Conservation (phyloP, 441 rosid genomes). For the Syzygium syzygioides region DNA sequence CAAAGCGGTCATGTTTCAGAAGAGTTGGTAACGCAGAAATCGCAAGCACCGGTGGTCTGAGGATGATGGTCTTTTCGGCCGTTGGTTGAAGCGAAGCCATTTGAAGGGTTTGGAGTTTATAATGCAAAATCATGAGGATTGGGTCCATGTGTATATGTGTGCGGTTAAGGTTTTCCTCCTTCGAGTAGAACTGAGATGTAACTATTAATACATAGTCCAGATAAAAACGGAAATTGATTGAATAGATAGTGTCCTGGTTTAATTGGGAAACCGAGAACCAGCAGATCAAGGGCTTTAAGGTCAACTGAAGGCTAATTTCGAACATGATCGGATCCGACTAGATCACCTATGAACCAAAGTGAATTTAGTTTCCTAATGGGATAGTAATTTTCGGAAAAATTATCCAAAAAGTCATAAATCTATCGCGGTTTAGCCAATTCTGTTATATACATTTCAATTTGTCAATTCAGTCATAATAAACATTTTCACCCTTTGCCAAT, state of each 20-base stretch:
- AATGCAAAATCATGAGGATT: not conserved
- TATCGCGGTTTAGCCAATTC: no score
- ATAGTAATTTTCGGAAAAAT: not conserved
- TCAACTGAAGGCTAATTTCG: not conserved
- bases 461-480: no score
- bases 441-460: no score
- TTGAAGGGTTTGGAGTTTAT: not conserved
- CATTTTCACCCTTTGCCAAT: no score
- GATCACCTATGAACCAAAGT: not conserved
- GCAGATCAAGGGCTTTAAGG: not conserved
- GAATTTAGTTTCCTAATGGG: not conserved
- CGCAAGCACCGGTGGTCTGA: not conserved
- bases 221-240: not conserved
- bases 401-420: no score
- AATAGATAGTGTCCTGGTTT: not conserved
- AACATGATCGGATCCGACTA: not conserved
- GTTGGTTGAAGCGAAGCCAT: not conserved
- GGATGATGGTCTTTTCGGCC: not conserved
- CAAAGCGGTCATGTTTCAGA: not conserved
- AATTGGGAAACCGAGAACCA: not conserved
- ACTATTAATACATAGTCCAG: not conserved
- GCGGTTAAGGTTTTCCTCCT: not conserved
- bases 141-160: not conserved
- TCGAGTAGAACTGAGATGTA: not conserved
- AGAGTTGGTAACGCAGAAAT: not conserved